Conservation (phyloP, 805 yeast genomes). For the Yueomyces sp. region DNA sequence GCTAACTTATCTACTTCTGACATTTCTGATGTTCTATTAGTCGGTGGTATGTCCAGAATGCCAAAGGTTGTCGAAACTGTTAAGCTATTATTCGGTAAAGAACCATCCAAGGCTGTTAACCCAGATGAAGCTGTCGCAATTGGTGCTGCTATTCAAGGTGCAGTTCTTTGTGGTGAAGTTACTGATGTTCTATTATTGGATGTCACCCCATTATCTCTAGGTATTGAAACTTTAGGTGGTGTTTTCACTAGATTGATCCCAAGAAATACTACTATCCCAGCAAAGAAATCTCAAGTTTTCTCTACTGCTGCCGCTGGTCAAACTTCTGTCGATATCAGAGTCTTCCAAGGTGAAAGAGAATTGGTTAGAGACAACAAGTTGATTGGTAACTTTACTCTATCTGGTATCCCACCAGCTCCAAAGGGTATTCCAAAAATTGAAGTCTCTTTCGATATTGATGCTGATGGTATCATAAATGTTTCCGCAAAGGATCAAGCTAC, state of each 20-base stretch:
- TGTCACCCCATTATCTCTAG: constrained; percentile 76
- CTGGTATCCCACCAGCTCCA: constrained; percentile 82
- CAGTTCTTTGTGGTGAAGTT: constrained; percentile 89
- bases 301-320: constrained; percentile 95
- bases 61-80: constrained; percentile 67
- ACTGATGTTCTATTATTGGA: constrained; percentile 83
- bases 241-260: constrained; percentile 85
- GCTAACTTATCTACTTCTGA: constrained; percentile 55
- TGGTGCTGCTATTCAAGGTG: constrained; percentile 98
- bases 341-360: constrained; percentile 99
- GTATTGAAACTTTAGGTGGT: constrained; percentile 98
- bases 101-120: constrained; percentile 84
- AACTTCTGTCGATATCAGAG: constrained; percentile 93
- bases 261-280: constrained; percentile 90
- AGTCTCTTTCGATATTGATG: constrained; percentile 90
- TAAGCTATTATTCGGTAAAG: constrained; percentile 58
- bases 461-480: constrained; percentile 94
- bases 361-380: constrained; percentile 94
- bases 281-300: constrained; percentile 92
- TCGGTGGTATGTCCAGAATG: constrained; percentile 89
- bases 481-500: constrained; percentile 89
- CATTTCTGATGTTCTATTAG: constrained; percentile 63
- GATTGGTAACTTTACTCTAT: constrained; percentile 89
- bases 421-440: constrained; percentile 76
- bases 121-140: constrained; percentile 91